These are phyloP conservation scores for apple (Malus domestica) DNA, from an alignment of 306 rosid species.

Conservation along the genomic window ASM211411v1 NC_041792.1:23295907-23296406, in stretches of 20 bases:
- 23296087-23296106: neutral
- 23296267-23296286: too few species aligned
- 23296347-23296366: too few species aligned
- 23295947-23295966: conserved; percentile 26
- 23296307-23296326: too few species aligned
- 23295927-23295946: conserved; percentile 42
- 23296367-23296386: too few species aligned
- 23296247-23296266: too few species aligned
- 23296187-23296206: neutral
- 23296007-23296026: neutral
- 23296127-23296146: neutral
- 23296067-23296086: neutral
- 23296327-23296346: too few species aligned
- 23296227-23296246: neutral
- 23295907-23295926: conserved; percentile 63
- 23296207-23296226: neutral
- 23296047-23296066: neutral
- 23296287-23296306: too few species aligned
- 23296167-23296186: neutral
- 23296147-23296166: neutral
- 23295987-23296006: conserved; percentile 52
- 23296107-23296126: neutral
- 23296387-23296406: too few species aligned
- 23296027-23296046: neutral
- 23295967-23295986: conserved; percentile 51